Evolutionary conservation across 208 protist genomes (phyloP).

Genomic region (Trypanosoma caninum): DNA sequence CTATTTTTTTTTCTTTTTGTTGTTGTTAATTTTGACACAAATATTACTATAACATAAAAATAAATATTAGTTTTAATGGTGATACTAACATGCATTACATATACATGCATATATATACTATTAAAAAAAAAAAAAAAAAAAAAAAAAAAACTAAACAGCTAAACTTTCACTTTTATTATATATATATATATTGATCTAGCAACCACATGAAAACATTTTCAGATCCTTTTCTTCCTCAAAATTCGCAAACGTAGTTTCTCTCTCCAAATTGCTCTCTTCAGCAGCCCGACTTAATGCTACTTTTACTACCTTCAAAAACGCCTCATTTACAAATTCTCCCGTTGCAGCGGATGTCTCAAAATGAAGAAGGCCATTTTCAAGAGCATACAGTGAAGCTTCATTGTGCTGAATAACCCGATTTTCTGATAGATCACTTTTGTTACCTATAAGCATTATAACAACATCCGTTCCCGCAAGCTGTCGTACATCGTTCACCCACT

Average conservation of each 20-base stretch:
- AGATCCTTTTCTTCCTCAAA: neutral
- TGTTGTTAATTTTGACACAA: too few relatives aligned
- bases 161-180: conserved; percentile 10
- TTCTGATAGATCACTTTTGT: conserved; percentile 89
- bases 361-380: conserved; percentile 86
- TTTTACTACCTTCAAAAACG: conserved; percentile 88
- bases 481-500: conserved; percentile 95
- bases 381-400: conserved; percentile 92
- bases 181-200: too few relatives aligned
- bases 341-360: conserved; percentile 91
- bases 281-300: conserved; percentile 25
- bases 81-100: too few relatives aligned
- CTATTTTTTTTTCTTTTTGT: too few relatives aligned
- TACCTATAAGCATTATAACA: conserved; percentile 91
- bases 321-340: conserved; percentile 93
- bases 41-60: too few relatives aligned
- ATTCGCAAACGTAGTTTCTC: neutral
- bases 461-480: conserved; percentile 89
- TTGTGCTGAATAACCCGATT: conserved; percentile 91
- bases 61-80: too few relatives aligned
- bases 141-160: conserved; percentile 4
- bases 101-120: too few relatives aligned
- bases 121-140: conserved; percentile 1
- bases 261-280: conserved; percentile 9
- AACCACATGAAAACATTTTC: conserved; percentile 20